Conservation (phyloP, 106 monocot genomes). For the Agapanthus africanus region DNA sequence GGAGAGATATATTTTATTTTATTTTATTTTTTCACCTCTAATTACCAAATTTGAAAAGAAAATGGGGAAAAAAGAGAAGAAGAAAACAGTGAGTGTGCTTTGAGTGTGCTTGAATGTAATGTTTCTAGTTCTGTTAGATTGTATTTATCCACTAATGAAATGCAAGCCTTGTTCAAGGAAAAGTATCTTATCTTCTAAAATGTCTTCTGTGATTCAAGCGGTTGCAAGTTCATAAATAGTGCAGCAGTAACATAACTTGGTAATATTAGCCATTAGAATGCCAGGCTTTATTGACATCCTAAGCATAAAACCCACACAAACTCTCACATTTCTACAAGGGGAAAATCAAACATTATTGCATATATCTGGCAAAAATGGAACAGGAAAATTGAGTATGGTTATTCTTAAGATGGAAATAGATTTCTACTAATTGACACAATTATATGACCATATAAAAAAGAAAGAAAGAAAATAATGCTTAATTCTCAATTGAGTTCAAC, state of each 20-base stretch:
- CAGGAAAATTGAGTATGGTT: too few species aligned
- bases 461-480: background rate
- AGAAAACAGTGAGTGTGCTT: background rate
- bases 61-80: too few species aligned
- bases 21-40: too few species aligned
- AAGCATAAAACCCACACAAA: too few species aligned
- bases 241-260: too few species aligned
- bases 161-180: conserved; percentile 6
- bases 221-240: too few species aligned
- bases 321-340: too few species aligned
- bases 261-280: background rate
- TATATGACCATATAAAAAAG: background rate
- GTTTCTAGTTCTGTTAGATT: conserved; percentile 5
- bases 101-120: background rate
- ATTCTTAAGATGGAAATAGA: too few species aligned
- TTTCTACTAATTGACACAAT: too few species aligned
- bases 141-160: conserved; percentile 23
- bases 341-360: too few species aligned
- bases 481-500: background rate
- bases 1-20: background rate
- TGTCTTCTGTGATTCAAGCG: background rate
- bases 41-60: background rate
- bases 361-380: too few species aligned
- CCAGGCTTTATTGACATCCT: background rate
- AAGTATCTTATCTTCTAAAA: background rate